phyloP scores from a whole-genome alignment of 2,329 filamentous ascomycete species.

The Phialocephala subalpina region DNA sequence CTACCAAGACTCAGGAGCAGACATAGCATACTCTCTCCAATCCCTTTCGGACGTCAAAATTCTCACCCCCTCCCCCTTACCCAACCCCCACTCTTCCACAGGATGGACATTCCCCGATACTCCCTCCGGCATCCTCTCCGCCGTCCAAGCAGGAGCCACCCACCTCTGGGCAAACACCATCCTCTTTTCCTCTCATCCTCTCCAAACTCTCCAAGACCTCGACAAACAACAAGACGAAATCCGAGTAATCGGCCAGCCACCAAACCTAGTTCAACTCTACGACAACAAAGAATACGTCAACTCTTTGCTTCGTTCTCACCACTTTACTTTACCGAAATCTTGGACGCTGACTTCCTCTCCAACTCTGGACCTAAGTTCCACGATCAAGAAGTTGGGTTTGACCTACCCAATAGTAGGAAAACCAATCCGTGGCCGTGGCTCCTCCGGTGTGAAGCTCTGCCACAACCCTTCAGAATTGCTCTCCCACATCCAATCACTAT shows the following conservation, averaged over 20 bases:
- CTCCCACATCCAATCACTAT: conserved; percentile 46
- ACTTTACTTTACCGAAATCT: conserved; percentile 50
- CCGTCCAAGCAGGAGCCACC: conserved; percentile 50
- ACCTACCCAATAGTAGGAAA: conserved; percentile 55
- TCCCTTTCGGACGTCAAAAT: conserved; percentile 43
- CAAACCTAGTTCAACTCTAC: conserved; percentile 54
- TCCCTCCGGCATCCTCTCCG: conserved; percentile 50
- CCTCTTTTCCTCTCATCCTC: conserved; percentile 55
- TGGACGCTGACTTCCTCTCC: conserved; percentile 39
- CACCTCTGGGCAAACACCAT: conserved; percentile 61
- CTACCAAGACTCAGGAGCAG: conserved; percentile 57
- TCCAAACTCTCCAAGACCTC: conserved; percentile 51
- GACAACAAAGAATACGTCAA: conserved; percentile 61
- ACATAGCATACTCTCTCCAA: conserved; percentile 53
- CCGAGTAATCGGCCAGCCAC: conserved; percentile 54
- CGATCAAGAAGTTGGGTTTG: background rate
- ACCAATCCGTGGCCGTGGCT: conserved; percentile 57
- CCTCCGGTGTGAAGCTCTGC: conserved; percentile 58
- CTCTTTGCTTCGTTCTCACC: conserved; percentile 46
- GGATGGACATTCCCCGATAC: conserved; percentile 55
- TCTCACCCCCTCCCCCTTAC: conserved; percentile 42
- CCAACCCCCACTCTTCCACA: conserved; percentile 42
- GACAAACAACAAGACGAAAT: conserved; percentile 43
- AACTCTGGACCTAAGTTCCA: background rate
- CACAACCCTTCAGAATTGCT: conserved; percentile 41